Evolutionary conservation across 1,139 yeast genomes (phyloP), one percentile per base, ranked within the genome.

Genomic region (Geotrichum histeridarum): DNA sequence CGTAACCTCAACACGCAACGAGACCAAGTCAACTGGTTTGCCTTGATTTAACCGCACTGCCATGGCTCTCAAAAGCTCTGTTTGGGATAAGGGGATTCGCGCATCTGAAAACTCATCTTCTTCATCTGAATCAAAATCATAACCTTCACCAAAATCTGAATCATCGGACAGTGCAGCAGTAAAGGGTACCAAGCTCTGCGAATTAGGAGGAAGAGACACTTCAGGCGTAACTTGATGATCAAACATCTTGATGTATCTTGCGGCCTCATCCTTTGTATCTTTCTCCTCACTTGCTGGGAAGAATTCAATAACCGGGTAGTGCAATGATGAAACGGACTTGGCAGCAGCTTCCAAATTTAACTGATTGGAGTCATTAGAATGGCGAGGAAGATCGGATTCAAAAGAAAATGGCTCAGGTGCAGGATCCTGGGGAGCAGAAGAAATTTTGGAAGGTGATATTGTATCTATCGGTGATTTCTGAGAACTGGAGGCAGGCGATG

Each of bases 1-100:
- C 1, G 77, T 67, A n/a, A 66, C 60, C 7, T 50, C 48, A 33
- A 66, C 61, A 15, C 64, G 63, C 11, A 59, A 58, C 12, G 49
- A 36, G 27, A 35, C 51, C 31, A 36, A 31, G 33, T 54, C 54
- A 4, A 41, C 54, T 6, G 55, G 52, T 15, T 43, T 42, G 42
- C 59, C 27, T 11, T 61, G 54, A 31, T 64, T 63, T 17, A 62
- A 50, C 27, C 61, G 50, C 8, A 60, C 59, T 51, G 65, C 65
- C 61, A 66, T 58, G 33, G 56, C 64, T 18, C 60, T 60, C 17
- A 68, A 48, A 14, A 68, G 56, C 5, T 58, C 61, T 22, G 61
- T 61, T 35, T 62, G 64, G 54, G 61, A 56, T 11, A 54, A 22
- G 4, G 27, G 18, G 14, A 54, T 48, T 30, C 43, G 37, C 8